These are phyloP conservation scores for Sporothrix pseudoabietina DNA, from an alignment of 2,329 filamentous ascomycete species.

Conservation along the genomic window DNA sequence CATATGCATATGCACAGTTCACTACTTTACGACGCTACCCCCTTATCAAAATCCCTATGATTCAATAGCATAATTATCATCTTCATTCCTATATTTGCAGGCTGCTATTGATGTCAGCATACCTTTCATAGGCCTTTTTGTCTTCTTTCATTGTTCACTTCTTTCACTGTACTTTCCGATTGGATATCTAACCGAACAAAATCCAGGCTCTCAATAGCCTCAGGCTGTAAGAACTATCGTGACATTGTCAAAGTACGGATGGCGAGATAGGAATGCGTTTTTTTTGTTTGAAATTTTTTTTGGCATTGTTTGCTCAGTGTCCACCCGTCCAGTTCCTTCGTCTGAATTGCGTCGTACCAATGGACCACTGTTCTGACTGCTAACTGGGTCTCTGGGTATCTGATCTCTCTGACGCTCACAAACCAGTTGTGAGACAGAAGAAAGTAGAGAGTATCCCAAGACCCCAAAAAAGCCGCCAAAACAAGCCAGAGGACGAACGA, in stretches of 20 bases:
- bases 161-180: no score
- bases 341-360: background rate
- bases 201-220: no score
- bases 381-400: background rate
- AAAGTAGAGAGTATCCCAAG: background rate
- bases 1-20: constrained; percentile 14
- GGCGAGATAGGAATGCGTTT: background rate
- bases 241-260: background rate
- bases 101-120: no score
- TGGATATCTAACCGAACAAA: no score
- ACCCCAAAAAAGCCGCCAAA: background rate
- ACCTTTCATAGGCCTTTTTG: no score
- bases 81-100: no score
- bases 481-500: background rate
- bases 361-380: background rate
- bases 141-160: no score
- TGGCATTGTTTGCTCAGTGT: constrained; percentile 19
- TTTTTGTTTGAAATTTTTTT: constrained; percentile 19
- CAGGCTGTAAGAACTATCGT: background rate
- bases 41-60: no score
- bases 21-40: background rate
- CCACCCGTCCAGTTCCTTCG: constrained; percentile 1
- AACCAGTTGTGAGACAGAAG: constrained; percentile 10
- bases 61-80: no score
- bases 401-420: constrained; percentile 6